Evolutionary conservation across 768 basidiomycete species (phyloP), one percentile per base, ranked within the genome.

Genomic region (Pleurotus pulmonarius): DNA sequence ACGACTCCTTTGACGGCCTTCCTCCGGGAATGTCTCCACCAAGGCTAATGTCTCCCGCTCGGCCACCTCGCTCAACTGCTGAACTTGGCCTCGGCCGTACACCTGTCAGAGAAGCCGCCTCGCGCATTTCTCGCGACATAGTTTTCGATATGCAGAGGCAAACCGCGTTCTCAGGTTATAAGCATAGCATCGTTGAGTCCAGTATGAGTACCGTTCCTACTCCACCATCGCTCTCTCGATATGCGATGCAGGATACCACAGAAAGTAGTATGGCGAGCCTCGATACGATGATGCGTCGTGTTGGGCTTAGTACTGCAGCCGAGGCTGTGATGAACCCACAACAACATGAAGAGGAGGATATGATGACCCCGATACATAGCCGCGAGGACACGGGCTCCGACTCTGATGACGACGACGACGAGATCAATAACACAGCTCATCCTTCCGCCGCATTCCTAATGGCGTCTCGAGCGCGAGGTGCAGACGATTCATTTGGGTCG

Each of bases 381-480:
- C 67, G 67, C 15, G 61, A 66, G 4, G 77, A 76, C 52, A 69
- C 71, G 4, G 81, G 83, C 59, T 83, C 81, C 1, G 81, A 83
- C 60, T 85, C 83, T 26, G 86, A 86, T 64, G 29, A 34, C 4
- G 83, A 83, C 24, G 71, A 83, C 53, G 81, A 81, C 57, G 82
- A 83, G 41, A 70, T 81, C 49, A 76, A 82, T 63, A 77, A 80
- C 64, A 78, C 83, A 3, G 80, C 77, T 3, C 83, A 86, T 60
- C 87, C 88, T 1, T 87, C 86, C 7, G 83, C 83, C 1, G 87
- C 86, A 1, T 90, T 91, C 69, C 71, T 91, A 2, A 80, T 88
- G 74, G 86, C 82, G 3, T 75, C 78, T 0, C 74, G 73, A 59
- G 69, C 72, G 8, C 54, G 54, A 13, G 77, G 75, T 34, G 70